Evolutionary conservation across 1,284 basidiomycete species (phyloP), one percentile per base, ranked within the genome.

Genomic region (Inonotus obliquus): DNA sequence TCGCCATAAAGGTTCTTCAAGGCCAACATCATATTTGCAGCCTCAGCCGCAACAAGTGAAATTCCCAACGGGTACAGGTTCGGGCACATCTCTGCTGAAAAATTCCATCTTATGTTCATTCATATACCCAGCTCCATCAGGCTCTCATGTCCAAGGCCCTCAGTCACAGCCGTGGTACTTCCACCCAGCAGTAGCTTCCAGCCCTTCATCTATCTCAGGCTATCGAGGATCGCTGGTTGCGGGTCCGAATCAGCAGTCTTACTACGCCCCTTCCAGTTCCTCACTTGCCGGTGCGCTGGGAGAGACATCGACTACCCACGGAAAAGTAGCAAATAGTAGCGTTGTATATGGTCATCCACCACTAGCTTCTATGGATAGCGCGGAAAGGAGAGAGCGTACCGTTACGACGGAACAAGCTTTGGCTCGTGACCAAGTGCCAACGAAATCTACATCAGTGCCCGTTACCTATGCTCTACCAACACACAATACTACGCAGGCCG

Each of bases 261-360:
- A n/a, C 11, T 32, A 29, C 14, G 1, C 39, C 23, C 1, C 5
- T n/a, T 17, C 38, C 35, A 58, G 57, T n/a, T 62, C 56, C 19
- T 47, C 49, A 23, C 56, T 57, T n/a, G 56, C 52, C 29, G 61
- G 55, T 6, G 61, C 56, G 19, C 13, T 59, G 13, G 48, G 56
- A 44, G 49, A 57, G n/a, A 51, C 19, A 17, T 23, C 53, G 25
- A 23, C 39, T 52, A 9, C 59, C 32, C 19, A n/a, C n/a, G n/a
- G n/a, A n/a, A n/a, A 9, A 9, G 32, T 9, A 9, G 32, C 9
- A 32, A 32, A 9, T 9, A 32, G 9, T 32, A 32, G 6, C 7
- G 35, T 25, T 52, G 27, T 35, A n/a, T 2, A 13, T 35, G 17
- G 11, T 29, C 19, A 19, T 23, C 11, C 47, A 23, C 47, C 41